Evolutionary conservation across 129 eudicot genomes (phyloP), one percentile per base, ranked within the genome.

Genomic region (Ambrosia artemisiifolia): DNA sequence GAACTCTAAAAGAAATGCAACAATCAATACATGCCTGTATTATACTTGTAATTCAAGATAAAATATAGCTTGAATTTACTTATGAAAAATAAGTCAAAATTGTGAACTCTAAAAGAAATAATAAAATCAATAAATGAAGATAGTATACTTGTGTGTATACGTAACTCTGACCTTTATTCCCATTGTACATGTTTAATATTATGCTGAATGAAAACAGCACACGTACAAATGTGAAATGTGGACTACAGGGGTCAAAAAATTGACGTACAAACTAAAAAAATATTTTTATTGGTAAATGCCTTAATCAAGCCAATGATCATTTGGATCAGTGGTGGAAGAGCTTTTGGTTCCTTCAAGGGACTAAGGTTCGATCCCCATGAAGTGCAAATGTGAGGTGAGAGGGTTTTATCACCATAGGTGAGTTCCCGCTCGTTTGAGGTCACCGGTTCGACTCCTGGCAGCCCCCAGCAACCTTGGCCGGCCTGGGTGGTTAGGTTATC

Each of bases 261-360:
- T 42, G 82, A 78, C 73, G 72, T 63, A 77, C 61, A 78, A 63
- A 78, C 51, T 70, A 71, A 78, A 78, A 78, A 18, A 60, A 78
- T 35, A 10, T 32, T 50, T 10, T 32, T 10, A 30, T 54, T 63
- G 28, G 28, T 49, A 28, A 78, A 63, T 49, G 71, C 57, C 40
- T 63, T 50, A 43, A 62, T 78, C 60, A 70, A 40, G 77, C 81
- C n/a, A n/a, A n/a, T n/a, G n/a, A n/a, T n/a, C n/a, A n/a, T n/a
- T n/a, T n/a, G n/a, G n/a, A n/a, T n/a, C n/a, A n/a, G n/a, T n/a
- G n/a, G n/a, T n/a, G n/a, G n/a, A n/a, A n/a, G n/a, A n/a, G n/a
- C n/a, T n/a, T n/a, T n/a, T n/a, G n/a, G n/a, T n/a, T n/a, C n/a
- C n/a, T n/a, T n/a, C n/a, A n/a, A n/a, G n/a, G n/a, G n/a, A n/a